phyloP scores from a whole-genome alignment of 345 rosid species.

The Populus deltoides region DNA sequence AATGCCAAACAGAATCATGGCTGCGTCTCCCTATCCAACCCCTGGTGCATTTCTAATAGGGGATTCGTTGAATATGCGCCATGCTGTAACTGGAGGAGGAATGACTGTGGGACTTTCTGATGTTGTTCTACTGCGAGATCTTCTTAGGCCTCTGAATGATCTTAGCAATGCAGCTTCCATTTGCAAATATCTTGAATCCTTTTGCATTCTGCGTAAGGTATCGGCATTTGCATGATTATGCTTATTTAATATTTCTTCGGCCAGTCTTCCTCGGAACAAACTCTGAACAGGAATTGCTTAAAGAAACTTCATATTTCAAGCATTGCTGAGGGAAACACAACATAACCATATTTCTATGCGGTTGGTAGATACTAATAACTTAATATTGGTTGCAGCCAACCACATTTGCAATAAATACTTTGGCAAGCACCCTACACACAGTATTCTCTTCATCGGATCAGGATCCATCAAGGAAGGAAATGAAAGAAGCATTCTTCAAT shows the following conservation, averaged over 20 bases:
- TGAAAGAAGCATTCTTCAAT: neutral
- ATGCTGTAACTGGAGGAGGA: constrained; percentile 3
- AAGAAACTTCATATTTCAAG: too few relatives aligned
- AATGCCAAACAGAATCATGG: neutral
- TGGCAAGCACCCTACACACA: neutral
- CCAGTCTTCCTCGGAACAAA: too few relatives aligned
- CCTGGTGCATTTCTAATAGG: neutral
- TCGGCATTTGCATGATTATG: neutral
- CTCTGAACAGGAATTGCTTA: too few relatives aligned
- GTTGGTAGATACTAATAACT: neutral
- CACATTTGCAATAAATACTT: neutral
- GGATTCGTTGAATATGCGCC: neutral
- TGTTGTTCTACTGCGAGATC: too few relatives aligned
- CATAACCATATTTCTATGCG: neutral
- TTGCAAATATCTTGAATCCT: constrained; percentile 1
- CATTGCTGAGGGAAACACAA: too few relatives aligned
- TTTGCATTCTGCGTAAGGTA: neutral
- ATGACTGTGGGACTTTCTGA: too few relatives aligned
- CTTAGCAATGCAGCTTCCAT: neutral
- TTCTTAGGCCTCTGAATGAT: too few relatives aligned
- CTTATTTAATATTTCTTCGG: too few relatives aligned
- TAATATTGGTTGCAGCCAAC: too few relatives aligned
- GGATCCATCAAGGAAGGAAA: neutral
- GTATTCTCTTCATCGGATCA: neutral
- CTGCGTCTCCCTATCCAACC: neutral